phyloP scores from a whole-genome alignment of 2,329 filamentous ascomycete genomes.

The Cadophora sp. region DNA sequence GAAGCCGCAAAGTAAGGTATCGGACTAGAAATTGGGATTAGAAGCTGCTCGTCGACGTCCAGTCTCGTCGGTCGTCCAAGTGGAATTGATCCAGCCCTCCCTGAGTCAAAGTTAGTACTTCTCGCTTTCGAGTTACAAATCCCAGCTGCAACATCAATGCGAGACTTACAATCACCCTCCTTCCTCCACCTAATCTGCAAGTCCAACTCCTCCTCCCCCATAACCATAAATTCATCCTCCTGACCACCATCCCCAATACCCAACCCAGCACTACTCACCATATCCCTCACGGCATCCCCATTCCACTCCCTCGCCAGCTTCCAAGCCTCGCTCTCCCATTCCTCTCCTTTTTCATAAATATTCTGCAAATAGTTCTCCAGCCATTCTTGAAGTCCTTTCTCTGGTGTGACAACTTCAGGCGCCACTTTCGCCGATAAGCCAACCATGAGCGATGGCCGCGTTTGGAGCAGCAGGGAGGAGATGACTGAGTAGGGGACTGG shows the following conservation, averaged over 20 bases:
- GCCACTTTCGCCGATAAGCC: constrained; percentile 3
- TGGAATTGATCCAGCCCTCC: constrained; percentile 15
- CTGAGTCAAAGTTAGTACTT: not conserved
- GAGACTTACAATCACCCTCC: constrained; percentile 28
- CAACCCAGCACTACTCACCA: constrained; percentile 58
- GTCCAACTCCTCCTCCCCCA: constrained; percentile 60
- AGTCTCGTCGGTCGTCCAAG: not conserved
- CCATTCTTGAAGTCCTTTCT: constrained; percentile 19
- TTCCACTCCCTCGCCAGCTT: constrained; percentile 34
- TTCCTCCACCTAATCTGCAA: constrained; percentile 63
- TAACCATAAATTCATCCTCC: constrained; percentile 52
- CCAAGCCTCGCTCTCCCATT: constrained; percentile 24
- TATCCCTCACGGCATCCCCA: constrained; percentile 60
- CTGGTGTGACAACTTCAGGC: not conserved
- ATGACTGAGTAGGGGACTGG: constrained; percentile 30
- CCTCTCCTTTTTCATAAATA: constrained; percentile 16
- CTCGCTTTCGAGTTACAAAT: not conserved
- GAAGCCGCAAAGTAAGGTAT: not conserved
- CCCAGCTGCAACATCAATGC: not conserved
- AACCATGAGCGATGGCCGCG: constrained; percentile 14
- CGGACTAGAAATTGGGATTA: not conserved
- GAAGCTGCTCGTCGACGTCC: not conserved
- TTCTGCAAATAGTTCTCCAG: constrained; percentile 22
- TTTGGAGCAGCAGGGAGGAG: constrained; percentile 17
- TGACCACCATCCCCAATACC: constrained; percentile 46